phyloP scores from a whole-genome alignment of 2,329 filamentous ascomycete species.

The Tolypocladium pustulatum region DNA sequence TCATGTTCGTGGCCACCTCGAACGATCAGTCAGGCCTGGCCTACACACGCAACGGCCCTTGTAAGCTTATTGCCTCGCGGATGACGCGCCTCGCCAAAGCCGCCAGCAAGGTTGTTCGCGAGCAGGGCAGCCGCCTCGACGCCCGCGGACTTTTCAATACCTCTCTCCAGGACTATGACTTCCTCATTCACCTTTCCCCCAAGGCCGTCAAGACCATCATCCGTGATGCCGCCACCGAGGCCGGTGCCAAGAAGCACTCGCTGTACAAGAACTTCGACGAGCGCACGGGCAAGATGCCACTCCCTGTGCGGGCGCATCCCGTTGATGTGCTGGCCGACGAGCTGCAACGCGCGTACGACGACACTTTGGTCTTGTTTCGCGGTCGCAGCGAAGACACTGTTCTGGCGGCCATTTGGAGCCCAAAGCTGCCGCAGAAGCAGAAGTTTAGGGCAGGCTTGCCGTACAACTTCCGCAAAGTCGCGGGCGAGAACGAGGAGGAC shows the following conservation, averaged over 20 bases:
- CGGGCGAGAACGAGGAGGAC: conserved; percentile 22
- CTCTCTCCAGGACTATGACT: conserved; percentile 69
- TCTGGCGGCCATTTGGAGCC: conserved; percentile 50
- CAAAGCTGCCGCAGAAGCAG: conserved; percentile 36
- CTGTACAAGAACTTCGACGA: conserved; percentile 75
- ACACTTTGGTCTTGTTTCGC: conserved; percentile 70
- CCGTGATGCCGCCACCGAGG: conserved; percentile 25
- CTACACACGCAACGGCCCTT: conserved; percentile 63
- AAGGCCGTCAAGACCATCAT: conserved; percentile 35
- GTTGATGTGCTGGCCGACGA: conserved; percentile 55
- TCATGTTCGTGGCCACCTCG: conserved; percentile 72
- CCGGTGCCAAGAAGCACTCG: conserved; percentile 27
- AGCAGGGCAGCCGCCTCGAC: conserved; percentile 42
- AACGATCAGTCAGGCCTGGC: conserved; percentile 67
- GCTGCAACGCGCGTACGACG: conserved; percentile 54
- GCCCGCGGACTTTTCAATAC: conserved; percentile 54
- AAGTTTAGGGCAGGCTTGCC: conserved; percentile 61
- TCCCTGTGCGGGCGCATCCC: conserved; percentile 48
- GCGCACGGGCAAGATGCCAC: conserved; percentile 32
- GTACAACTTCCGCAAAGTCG: conserved; percentile 38
- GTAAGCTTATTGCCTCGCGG: conserved; percentile 73
- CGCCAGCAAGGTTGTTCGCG: conserved; percentile 51
- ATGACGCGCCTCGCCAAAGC: conserved; percentile 75
- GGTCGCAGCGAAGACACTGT: conserved; percentile 49
- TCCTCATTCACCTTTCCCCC: conserved; percentile 62